Evolutionary conservation across 495 filamentous ascomycete genomes (phyloP), one percentile per base, ranked within the genome.

Genomic region (Aspergillus egyptiacus): DNA sequence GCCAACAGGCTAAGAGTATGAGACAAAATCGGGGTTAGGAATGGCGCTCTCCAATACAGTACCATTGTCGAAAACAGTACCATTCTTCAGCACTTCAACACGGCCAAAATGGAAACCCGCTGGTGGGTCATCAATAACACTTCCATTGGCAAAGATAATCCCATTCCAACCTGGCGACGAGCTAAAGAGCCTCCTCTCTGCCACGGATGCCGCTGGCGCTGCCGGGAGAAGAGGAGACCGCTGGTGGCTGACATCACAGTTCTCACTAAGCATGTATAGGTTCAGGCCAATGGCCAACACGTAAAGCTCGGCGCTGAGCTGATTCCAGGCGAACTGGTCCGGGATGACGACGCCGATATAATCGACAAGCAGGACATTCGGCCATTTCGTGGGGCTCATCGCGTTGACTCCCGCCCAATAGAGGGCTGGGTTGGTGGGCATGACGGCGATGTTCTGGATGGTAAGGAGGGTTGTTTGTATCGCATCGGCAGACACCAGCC

Each of bases 131-230:
- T 51, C 48, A 14, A 44, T 2, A n/a, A 51, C 24, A 8, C 39
- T 51, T 15, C 48, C 48, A 23, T 51, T 51, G 17, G 48, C 48
- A 37, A 51, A 51, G 18, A 51, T 51, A 22, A 51, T 44, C 2
- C 48, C 48, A 15, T 51, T 51, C 48, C 39, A 51, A 8, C 14
- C 1, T 13, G 22, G 39, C 1, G 31, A 14, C 23, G 33, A 17
- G 3, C 20, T 34, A 13, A 15, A 14, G 1, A 19, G 24, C 10
- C 20, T 35, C 0, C 20, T 18, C n/a, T 17, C 33, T 31, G 30
- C 11, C 11, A 2, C 15, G 10, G 35, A 48, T n/a, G 31, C 23
- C 6, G 27, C 25, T n/a, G 31, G 15, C 6, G 27, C 25, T 2
- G 39, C 5, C 4, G 32, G 23, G 6, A 51, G 39, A n/a, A 51